These are phyloP conservation scores for Dactylellina leptospora DNA, from an alignment of 2,329 filamentous ascomycete species.

Conservation along the genomic window DNA sequence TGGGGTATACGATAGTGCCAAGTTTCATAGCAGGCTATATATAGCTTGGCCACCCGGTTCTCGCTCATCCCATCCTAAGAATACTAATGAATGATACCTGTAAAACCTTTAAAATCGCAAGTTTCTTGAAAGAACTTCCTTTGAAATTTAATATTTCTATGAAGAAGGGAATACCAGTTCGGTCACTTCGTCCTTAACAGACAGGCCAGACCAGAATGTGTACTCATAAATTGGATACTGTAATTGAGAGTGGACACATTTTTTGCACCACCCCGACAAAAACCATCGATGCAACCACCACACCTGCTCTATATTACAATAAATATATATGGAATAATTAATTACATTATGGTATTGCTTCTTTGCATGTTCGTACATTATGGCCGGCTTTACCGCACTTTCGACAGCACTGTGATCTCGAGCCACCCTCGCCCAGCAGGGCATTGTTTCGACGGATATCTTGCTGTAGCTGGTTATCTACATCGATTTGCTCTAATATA, in stretches of 20 bases:
- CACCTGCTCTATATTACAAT: conserved; percentile 1
- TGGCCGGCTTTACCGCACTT: not conserved
- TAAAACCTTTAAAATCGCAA: too few relatives aligned
- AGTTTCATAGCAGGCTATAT: too few relatives aligned
- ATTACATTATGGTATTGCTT: conserved; percentile 1
- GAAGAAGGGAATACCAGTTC: too few relatives aligned
- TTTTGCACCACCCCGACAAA: not conserved
- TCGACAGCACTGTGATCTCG: not conserved
- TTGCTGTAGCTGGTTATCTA: not conserved
- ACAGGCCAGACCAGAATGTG: too few relatives aligned
- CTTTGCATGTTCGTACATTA: conserved; percentile 3
- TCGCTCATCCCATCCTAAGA: too few relatives aligned
- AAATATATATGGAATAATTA: not conserved
- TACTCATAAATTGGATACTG: too few relatives aligned
- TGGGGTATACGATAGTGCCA: too few relatives aligned
- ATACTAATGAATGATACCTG: too few relatives aligned
- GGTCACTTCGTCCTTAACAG: too few relatives aligned
- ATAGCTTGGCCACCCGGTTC: too few relatives aligned
- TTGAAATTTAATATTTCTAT: too few relatives aligned
- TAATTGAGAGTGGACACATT: not conserved
- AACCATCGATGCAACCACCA: not conserved
- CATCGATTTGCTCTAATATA: not conserved
- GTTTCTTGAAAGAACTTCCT: too few relatives aligned
- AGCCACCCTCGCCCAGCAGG: not conserved
- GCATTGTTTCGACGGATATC: not conserved